Base-by-base conservation (phyloP, 177 flowering plant species). In the Tripterygium wilfordii region DNA sequence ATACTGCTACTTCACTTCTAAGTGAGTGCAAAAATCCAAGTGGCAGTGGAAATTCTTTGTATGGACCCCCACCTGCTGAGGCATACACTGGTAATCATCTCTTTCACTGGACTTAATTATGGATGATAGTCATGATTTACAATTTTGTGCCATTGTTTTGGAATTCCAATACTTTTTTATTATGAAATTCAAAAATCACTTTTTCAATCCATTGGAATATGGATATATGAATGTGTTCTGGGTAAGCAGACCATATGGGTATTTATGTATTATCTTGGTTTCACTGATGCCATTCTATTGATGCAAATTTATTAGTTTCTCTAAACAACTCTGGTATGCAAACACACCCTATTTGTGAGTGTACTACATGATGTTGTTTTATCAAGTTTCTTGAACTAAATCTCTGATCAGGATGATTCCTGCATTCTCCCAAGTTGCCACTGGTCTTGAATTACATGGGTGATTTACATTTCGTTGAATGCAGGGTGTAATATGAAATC, bases 1-100 rank as follows among this genome's bases (percentile, higher is more conserved):
- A 66, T 48, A 74, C 91, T 39, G 74, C 67, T 26, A 67, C 83
- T 16, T 81, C 83, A 14, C 63, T 72, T 50, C 79, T 77, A 57
- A 66, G 69, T 52, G 85, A 67, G 45, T 74, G 70, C 51, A 76
- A 79, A 45, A 72, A 85, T 36, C 56, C 68, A 17, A 72, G 57
- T 52, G 57, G 61, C 38, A 51, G 80, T 42, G 75, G 80, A 59
- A 73, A 68, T 48, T 67, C 86, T 1, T 42, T 60, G 36, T 76
- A 71, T 40, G 74, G 69, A 20, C 58, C 16, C 16, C 65, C 60
- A 15, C 49, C 61, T 48, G 38, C 46, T 4, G 66, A 69, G 50
- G 47, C 61, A 50, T 49, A 67, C 29, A 51, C 70, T 45, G 83
- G 92, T 89, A 44, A 66, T 74, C 19, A 37, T 47, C 44, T 59